Evolutionary conservation across 768 basidiomycete genomes (phyloP).

Genomic region (Phaeotremella fagi): DNA sequence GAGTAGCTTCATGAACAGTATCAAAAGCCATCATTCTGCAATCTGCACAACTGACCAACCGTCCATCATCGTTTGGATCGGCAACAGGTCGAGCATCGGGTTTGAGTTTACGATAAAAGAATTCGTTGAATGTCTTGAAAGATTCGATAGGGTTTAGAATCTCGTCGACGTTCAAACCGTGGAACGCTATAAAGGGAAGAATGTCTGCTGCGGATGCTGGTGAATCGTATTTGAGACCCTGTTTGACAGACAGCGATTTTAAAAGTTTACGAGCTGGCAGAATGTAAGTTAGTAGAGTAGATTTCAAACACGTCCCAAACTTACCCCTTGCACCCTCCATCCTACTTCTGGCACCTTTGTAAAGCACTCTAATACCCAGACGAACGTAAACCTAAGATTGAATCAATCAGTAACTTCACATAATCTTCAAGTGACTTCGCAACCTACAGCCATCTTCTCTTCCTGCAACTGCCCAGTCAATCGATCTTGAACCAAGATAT

Average conservation of each 20-base stretch:
- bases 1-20: constrained; percentile 75
- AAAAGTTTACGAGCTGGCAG: constrained; percentile 69
- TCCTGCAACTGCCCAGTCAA: constrained; percentile 86
- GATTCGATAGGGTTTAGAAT: constrained; percentile 74
- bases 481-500: constrained; percentile 95
- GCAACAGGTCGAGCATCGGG: constrained; percentile 71
- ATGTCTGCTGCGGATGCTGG: constrained; percentile 81
- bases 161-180: constrained; percentile 74
- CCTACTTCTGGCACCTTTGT: constrained; percentile 76
- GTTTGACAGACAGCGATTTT: constrained; percentile 85
- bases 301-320: constrained; percentile 35
- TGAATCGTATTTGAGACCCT: constrained; percentile 86
- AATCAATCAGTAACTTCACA: not conserved
- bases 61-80: constrained; percentile 64
- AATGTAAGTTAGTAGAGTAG: constrained; percentile 1
- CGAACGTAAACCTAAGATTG: constrained; percentile 70
- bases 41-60: constrained; percentile 85
- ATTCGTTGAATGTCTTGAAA: constrained; percentile 89
- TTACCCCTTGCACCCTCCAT: constrained; percentile 85
- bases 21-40: constrained; percentile 95
- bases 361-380: constrained; percentile 83
- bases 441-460: constrained; percentile 75
- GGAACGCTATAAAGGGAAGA: constrained; percentile 80
- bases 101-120: constrained; percentile 84
- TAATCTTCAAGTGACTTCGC: not conserved